Evolutionary conservation across 164 flowering plant species (phyloP), one percentile per base, ranked within the genome.

Genomic region (Pachysandra terminalis): DNA sequence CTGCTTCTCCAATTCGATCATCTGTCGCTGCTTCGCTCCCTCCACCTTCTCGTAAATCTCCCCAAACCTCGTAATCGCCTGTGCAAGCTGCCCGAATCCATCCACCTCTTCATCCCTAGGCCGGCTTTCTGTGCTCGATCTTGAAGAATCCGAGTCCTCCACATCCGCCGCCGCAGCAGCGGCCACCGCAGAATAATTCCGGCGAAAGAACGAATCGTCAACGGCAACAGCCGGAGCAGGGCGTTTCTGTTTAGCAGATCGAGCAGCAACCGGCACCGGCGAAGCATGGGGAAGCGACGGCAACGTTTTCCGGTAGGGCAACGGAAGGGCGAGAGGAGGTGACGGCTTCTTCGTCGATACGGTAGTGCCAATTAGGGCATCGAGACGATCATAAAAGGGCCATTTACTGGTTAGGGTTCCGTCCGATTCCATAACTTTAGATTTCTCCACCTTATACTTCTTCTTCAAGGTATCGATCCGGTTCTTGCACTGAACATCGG

Each of bases 381-480:
- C 77, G 26, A 79, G 67, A 22, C 76, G 74, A 57, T 45, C 21
- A 41, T 66, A 79, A 28, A 75, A 75, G 4, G 77, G 79, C 81
- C 81, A 79, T 5, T 56, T 67, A 58, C 74, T 68, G 21, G 64
- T 55, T 19, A 52, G 26, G 27, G 72, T 59, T 22, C 88, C 89
- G 71, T 75, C 72, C 14, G 91, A 79, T 41, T 77, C 67, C 24
- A 75, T 60, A 67, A 80, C 71, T 73, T 81, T 81, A 37, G 89
- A 76, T 69, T 86, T 94, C 85, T 94, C 98, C 65, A 81, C 28
- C 87, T 91, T 91, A 64, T 87, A 94, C 83, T 91, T 91, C 82
- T 94, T 94, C 89, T 94, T 94, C 32, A 90, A 68, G 22, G 98
- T 94, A 68, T 94, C 98, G 81, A 94, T 86, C 64, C 98, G 89